Evolutionary conservation across 1,284 basidiomycete species (phyloP).

Genomic region (Puccinia horiana): DNA sequence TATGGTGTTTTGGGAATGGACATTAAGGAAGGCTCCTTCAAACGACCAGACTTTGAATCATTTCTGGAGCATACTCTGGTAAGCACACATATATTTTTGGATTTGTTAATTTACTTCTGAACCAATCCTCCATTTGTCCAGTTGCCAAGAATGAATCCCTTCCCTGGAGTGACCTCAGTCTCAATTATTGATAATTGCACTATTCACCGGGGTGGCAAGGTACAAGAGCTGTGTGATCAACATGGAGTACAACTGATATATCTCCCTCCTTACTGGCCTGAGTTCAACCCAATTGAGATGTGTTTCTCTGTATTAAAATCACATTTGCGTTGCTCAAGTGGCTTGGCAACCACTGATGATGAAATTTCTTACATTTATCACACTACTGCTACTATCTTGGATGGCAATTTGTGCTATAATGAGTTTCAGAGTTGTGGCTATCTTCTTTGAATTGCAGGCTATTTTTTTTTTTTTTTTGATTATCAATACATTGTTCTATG

Average conservation of each 20-base stretch:
- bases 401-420: neutral
- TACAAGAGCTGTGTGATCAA: neutral
- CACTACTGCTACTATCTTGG: neutral
- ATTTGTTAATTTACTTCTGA: neutral
- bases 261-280: conserved; percentile 9
- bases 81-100: neutral
- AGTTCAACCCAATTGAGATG: conserved; percentile 30
- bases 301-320: conserved; percentile 8
- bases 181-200: conserved; percentile 20
- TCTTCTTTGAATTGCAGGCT: too few relatives aligned
- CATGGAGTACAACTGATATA: neutral
- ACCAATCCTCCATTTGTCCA: neutral
- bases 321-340: neutral
- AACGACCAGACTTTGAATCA: neutral
- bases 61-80: conserved; percentile 17
- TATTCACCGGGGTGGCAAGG: too few relatives aligned
- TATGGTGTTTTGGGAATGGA: neutral
- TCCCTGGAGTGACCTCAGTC: conserved; percentile 4
- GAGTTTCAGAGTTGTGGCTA: conserved; percentile 15
- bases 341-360: neutral
- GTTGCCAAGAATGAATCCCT: conserved; percentile 22
- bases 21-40: neutral
- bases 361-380: neutral
- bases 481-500: too few relatives aligned
- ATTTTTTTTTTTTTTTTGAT: too few relatives aligned